phyloP scores from a whole-genome alignment of 2,329 filamentous ascomycete species.

The Penicillium sp. region DNA sequence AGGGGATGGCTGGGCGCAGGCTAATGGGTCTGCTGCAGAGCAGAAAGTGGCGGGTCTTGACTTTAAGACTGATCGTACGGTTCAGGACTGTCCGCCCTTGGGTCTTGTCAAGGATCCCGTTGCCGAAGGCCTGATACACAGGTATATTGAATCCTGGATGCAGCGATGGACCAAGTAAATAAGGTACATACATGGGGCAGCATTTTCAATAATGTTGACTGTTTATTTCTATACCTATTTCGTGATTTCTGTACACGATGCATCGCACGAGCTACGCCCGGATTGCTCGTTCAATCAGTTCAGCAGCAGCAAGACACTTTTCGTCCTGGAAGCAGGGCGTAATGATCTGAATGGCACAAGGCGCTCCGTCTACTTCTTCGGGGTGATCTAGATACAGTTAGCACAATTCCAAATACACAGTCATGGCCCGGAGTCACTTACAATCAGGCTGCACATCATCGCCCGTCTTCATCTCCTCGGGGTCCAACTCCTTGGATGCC shows the following conservation, averaged over 20 bases:
- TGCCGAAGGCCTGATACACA: constrained; percentile 14
- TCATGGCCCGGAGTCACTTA: constrained; percentile 13
- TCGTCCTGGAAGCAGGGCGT: constrained; percentile 53
- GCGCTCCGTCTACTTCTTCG: constrained; percentile 44
- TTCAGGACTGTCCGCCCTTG: constrained; percentile 19
- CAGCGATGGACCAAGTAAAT: constrained; percentile 13
- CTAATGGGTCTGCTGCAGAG: background rate
- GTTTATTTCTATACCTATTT: background rate
- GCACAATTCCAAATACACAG: background rate
- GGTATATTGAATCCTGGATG: constrained; percentile 24
- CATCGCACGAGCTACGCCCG: background rate
- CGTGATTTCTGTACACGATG: background rate
- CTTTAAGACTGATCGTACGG: constrained; percentile 18
- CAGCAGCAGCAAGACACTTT: constrained; percentile 41
- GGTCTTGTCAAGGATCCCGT: constrained; percentile 19
- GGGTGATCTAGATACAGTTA: constrained; percentile 40
- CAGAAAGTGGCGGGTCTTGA: constrained; percentile 3
- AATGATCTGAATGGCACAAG: constrained; percentile 51
- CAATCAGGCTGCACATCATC: constrained; percentile 31
- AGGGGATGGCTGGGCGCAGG: background rate
- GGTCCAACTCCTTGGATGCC: constrained; percentile 47
- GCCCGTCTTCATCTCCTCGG: constrained; percentile 30
- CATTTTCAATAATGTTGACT: background rate
- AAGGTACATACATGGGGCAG: background rate
- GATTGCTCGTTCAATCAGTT: constrained; percentile 33